These are phyloP conservation scores for Boletellus ananas DNA, from an alignment of 768 basidiomycete genomes.

Conservation along the genomic window DNA sequence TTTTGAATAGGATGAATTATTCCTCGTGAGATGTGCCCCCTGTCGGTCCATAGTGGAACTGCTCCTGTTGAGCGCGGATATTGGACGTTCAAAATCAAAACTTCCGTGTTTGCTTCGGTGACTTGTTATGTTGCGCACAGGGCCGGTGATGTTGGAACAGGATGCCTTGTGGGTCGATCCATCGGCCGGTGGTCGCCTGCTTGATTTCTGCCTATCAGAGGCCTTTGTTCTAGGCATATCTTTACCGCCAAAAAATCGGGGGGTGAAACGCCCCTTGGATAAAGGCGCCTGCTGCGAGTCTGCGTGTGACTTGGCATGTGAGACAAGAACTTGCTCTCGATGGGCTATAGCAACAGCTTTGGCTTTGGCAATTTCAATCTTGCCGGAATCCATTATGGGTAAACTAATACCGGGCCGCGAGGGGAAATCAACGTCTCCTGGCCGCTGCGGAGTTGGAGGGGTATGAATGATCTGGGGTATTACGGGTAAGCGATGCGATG, in stretches of 20 bases:
- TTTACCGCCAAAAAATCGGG: constrained; percentile 28
- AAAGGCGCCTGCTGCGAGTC: background rate
- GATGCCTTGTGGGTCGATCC: constrained; percentile 7
- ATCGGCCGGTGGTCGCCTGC: constrained; percentile 15
- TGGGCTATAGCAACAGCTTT: constrained; percentile 17
- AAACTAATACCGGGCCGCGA: constrained; percentile 1
- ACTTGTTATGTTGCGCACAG: constrained; percentile 29
- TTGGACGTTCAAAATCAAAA: constrained; percentile 74
- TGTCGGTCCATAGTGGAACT: constrained; percentile 25
- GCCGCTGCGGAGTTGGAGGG: constrained; percentile 34
- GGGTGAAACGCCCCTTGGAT: constrained; percentile 28
- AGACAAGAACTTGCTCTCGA: constrained; percentile 28
- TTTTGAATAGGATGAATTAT: constrained; percentile 10
- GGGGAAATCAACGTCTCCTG: constrained; percentile 10
- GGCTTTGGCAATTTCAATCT: constrained; percentile 4
- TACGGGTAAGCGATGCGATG: constrained; percentile 20
- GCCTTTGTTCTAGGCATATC: constrained; percentile 22
- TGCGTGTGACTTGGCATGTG: constrained; percentile 18
- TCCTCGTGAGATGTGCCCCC: constrained; percentile 2
- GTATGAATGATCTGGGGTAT: constrained; percentile 36
- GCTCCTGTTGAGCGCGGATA: constrained; percentile 34
- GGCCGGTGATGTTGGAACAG: constrained; percentile 1
- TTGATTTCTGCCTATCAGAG: constrained; percentile 23
- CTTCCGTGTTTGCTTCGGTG: constrained; percentile 62
- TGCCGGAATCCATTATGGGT: constrained; percentile 12